These are phyloP conservation scores for Acacia concinna DNA, from an alignment of 331 rosid genomes.

Conservation along the genomic window DNA sequence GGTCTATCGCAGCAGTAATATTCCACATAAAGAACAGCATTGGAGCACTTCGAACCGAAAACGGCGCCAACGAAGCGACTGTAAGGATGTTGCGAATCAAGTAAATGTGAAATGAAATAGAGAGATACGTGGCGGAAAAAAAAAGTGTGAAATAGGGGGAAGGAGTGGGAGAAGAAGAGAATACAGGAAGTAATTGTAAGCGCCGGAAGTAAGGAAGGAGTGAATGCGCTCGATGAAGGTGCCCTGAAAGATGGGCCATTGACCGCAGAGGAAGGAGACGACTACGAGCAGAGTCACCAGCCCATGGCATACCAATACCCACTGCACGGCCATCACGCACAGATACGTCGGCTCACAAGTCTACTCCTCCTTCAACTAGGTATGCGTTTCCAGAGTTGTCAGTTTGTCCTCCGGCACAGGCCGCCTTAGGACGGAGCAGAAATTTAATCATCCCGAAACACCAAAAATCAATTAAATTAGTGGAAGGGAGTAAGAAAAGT, in stretches of 20 bases:
- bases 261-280: conserved; percentile 86
- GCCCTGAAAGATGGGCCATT: conserved; percentile 94
- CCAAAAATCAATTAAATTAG: too few species aligned
- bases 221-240: conserved; percentile 81
- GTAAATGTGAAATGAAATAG: neutral
- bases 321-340: conserved; percentile 62
- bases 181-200: conserved; percentile 81
- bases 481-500: too few species aligned
- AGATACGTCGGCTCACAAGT: neutral
- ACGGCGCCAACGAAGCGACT: conserved; percentile 73
- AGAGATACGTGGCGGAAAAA: neutral
- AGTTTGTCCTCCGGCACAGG: neutral
- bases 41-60: conserved; percentile 64
- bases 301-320: conserved; percentile 79
- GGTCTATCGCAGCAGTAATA: conserved; percentile 89
- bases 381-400: neutral
- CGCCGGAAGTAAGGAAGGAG: conserved; percentile 71
- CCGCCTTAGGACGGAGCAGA: too few species aligned
- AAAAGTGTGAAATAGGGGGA: neutral
- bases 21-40: conserved; percentile 65
- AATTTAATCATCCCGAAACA: too few species aligned
- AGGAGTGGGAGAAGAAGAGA: conserved; percentile 2
- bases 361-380: too few species aligned
- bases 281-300: conserved; percentile 55
- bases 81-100: conserved; percentile 8